Percentiles rank a stretch among this genome's conserved stretches.
Conservation (phyloP, 2,329 filamentous ascomycete species). For the Neobulgaria alba region DNA sequence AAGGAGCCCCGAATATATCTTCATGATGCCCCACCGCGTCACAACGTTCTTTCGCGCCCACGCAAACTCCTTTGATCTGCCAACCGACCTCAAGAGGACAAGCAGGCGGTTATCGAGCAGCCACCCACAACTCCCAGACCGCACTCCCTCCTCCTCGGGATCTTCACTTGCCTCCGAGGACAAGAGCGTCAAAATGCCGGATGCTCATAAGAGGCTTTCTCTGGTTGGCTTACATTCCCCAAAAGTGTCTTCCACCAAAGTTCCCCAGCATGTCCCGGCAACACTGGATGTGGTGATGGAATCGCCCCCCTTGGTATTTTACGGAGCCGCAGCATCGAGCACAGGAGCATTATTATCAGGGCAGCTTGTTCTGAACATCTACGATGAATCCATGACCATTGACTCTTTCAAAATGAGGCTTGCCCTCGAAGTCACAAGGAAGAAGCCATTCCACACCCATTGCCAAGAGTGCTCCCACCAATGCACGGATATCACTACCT, state of each 20-base stretch:
- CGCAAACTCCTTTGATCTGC: conserved; percentile 11
- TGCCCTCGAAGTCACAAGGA: conserved; percentile 62
- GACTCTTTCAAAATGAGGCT: conserved; percentile 67
- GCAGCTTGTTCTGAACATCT: conserved; percentile 66
- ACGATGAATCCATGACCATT: conserved; percentile 57
- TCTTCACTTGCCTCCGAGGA: conserved; percentile 16
- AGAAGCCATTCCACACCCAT: conserved; percentile 71
- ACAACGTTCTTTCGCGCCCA: conserved; percentile 21
- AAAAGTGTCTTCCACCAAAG: conserved; percentile 18
- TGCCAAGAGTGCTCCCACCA: conserved; percentile 70
- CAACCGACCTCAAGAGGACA: conserved; percentile 17
- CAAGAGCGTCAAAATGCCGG: conserved; percentile 18
- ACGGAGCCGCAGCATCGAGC: conserved; percentile 65
- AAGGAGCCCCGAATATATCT: neutral
- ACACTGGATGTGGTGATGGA: conserved; percentile 42
- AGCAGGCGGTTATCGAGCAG: conserved; percentile 10
- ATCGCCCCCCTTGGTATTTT: conserved; percentile 55
- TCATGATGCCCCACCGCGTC: conserved; percentile 22
- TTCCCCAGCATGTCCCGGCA: conserved; percentile 17
- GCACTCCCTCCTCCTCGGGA: conserved; percentile 11
- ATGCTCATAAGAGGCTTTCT: conserved; percentile 24
- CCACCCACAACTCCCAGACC: conserved; percentile 9
- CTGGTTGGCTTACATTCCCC: conserved; percentile 18
- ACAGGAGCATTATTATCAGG: conserved; percentile 81
- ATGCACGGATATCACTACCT: conserved; percentile 65